phyloP scores from a whole-genome alignment of 140 eudicot genomes.

The Anethum foeniculum region DNA sequence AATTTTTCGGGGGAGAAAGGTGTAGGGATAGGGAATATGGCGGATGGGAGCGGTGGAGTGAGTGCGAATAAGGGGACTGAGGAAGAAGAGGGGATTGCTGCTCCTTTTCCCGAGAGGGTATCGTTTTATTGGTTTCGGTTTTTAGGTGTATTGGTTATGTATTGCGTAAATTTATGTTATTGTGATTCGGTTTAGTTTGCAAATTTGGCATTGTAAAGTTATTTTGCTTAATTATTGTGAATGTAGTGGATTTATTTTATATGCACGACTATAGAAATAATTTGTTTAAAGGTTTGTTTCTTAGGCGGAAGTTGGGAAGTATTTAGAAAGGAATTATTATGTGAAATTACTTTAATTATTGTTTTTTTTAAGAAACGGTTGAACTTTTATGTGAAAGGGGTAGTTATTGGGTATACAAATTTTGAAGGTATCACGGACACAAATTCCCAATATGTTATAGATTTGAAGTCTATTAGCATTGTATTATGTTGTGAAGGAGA shows the following conservation, averaged over 20 bases:
- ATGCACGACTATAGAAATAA: neutral
- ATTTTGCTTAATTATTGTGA: neutral
- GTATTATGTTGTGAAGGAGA: neutral
- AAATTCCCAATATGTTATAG: neutral
- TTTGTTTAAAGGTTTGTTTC: neutral
- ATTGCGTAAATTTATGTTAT: neutral
- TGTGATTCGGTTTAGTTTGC: neutral
- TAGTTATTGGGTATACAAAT: neutral
- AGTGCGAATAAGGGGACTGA: conserved; percentile 73
- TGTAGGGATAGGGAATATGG: conserved; percentile 26
- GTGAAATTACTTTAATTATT: neutral
- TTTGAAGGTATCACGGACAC: neutral
- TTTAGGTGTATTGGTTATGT: neutral
- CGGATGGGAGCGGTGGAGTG: conserved; percentile 71
- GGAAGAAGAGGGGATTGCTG: conserved; percentile 49
- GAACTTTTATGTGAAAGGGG: neutral
- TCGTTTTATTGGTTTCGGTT: neutral
- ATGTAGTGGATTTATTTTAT: neutral
- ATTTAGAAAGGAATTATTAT: neutral
- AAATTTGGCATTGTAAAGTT: neutral
- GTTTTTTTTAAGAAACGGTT: neutral
- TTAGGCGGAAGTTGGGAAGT: neutral
- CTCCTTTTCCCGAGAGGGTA: conserved; percentile 81
- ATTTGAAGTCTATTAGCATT: neutral
- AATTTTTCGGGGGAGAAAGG: neutral